Percentiles rank a stretch among this genome's conserved stretches.
Conservation (phyloP, 2,329 filamentous ascomycete genomes). For the Paramyrothecium sp. region DNA sequence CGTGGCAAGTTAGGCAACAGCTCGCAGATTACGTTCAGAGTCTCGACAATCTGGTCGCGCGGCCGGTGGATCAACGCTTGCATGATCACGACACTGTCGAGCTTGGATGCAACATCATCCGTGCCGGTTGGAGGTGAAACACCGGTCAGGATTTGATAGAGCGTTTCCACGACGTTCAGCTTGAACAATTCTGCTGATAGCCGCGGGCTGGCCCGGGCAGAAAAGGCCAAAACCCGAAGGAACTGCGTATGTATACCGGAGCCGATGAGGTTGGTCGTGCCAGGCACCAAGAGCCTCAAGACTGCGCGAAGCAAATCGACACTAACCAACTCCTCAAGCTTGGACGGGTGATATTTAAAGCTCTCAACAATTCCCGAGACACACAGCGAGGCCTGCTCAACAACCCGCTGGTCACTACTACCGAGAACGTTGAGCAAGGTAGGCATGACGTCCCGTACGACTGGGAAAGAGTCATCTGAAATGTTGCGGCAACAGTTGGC, state of each 20-base stretch:
- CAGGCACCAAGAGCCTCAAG: conserved; percentile 82
- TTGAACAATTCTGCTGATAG: conserved; percentile 90
- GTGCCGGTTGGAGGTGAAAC: conserved; percentile 83
- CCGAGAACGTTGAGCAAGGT: conserved; percentile 85
- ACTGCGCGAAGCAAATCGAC: conserved; percentile 83
- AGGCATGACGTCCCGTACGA: conserved; percentile 94
- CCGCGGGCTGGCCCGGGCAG: conserved; percentile 81
- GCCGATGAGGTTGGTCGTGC: conserved; percentile 92
- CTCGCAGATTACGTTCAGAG: conserved; percentile 95
- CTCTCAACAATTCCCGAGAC: conserved; percentile 96
- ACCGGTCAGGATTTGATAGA: conserved; percentile 95
- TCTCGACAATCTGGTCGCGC: conserved; percentile 94
- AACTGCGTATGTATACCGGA: conserved; percentile 96
- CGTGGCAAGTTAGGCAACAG: conserved; percentile 74
- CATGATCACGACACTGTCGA: conserved; percentile 98
- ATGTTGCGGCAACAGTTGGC: conserved; percentile 98
- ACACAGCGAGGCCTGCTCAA: conserved; percentile 94
- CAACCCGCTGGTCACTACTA: conserved; percentile 93
- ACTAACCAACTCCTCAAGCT: conserved; percentile 90
- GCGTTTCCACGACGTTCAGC: conserved; percentile 94
- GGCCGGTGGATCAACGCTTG: conserved; percentile 95
- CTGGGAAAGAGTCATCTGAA: conserved; percentile 86
- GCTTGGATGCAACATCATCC: conserved; percentile 77
- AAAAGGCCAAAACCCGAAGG: conserved; percentile 85
- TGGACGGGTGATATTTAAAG: conserved; percentile 84